Evolutionary conservation across 1,139 yeast genomes (phyloP).

Genomic region (Magnusiomyces paraingens): DNA sequence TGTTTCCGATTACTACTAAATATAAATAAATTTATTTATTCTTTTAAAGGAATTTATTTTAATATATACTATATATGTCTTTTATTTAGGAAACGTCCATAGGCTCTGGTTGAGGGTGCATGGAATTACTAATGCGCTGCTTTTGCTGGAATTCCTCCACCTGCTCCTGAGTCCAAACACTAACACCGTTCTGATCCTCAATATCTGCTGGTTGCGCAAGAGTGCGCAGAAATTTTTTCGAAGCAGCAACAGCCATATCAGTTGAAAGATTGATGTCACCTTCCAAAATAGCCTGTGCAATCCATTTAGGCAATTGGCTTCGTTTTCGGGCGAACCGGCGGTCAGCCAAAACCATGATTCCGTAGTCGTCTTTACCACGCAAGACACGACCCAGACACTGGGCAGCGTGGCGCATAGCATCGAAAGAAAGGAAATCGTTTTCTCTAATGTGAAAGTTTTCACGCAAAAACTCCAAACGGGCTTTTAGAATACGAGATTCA

Average conservation of each 20-base stretch:
- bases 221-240: slow-evolving; percentile 83
- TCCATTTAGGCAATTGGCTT: slow-evolving; percentile 92
- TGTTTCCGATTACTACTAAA: no score
- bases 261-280: slow-evolving; percentile 90
- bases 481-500: slow-evolving; percentile 90
- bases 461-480: slow-evolving; percentile 85
- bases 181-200: slow-evolving; percentile 88
- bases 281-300: slow-evolving; percentile 83
- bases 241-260: slow-evolving; percentile 95
- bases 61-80: not conserved
- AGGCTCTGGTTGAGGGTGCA: slow-evolving; percentile 15
- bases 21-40: no score
- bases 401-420: slow-evolving; percentile 99
- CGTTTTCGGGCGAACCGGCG: slow-evolving; percentile 83
- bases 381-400: slow-evolving; percentile 95
- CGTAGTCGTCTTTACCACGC: slow-evolving; percentile 97
- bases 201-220: slow-evolving; percentile 93
- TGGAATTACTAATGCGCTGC: slow-evolving; percentile 28
- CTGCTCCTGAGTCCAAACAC: slow-evolving; percentile 84
- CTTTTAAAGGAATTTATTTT: no score
- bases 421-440: slow-evolving; percentile 91
- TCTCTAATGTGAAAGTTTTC: slow-evolving; percentile 90
- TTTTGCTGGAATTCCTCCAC: slow-evolving; percentile 55
- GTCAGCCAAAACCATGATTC: slow-evolving; percentile 97
- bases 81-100: slow-evolving; percentile 4